A percentile compares a stretch with the other conserved stretches of the same genome.
Conservation (phyloP, 805 yeast genomes). For the Saccharomycopsis sp. region DNA sequence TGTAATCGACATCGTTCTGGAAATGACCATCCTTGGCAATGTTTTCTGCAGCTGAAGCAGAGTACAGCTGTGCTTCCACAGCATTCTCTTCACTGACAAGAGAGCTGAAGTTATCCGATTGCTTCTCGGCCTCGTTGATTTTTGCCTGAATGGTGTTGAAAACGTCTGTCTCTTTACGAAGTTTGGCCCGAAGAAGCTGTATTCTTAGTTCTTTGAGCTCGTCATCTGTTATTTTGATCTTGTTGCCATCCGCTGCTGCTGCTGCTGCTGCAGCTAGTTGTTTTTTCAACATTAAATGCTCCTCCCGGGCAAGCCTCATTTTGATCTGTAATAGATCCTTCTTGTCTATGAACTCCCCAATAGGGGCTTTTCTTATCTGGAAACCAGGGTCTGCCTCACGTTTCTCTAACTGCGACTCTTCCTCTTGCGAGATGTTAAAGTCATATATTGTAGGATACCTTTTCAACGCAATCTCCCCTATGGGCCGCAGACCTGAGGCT, state of each 20-base stretch:
- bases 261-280: too few relatives aligned
- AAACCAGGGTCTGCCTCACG: conserved; percentile 4
- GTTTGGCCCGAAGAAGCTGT: conserved; percentile 27
- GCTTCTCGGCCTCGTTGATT: conserved; percentile 24
- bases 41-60: conserved; percentile 26
- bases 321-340: background rate
- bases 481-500: conserved; percentile 1
- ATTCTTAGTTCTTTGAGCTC: background rate
- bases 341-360: conserved; percentile 11
- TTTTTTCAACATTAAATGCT: background rate
- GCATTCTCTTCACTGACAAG: conserved; percentile 33
- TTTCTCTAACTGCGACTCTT: conserved; percentile 8
- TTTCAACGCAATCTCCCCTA: conserved; percentile 2
- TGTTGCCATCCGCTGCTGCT: conserved; percentile 3
- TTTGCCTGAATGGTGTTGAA: conserved; percentile 18
- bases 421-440: conserved; percentile 13
- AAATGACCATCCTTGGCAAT: conserved; percentile 30
- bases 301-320: background rate
- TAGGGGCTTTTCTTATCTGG: conserved; percentile 9
- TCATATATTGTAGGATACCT: conserved; percentile 8
- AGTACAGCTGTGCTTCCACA: conserved; percentile 25
- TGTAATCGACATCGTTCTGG: conserved; percentile 34
- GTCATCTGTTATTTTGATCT: background rate
- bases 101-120: conserved; percentile 29
- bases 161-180: too few relatives aligned